Evolutionary conservation across 805 yeast species (phyloP).

Genomic region (Metschnikowia kunwiensis): DNA sequence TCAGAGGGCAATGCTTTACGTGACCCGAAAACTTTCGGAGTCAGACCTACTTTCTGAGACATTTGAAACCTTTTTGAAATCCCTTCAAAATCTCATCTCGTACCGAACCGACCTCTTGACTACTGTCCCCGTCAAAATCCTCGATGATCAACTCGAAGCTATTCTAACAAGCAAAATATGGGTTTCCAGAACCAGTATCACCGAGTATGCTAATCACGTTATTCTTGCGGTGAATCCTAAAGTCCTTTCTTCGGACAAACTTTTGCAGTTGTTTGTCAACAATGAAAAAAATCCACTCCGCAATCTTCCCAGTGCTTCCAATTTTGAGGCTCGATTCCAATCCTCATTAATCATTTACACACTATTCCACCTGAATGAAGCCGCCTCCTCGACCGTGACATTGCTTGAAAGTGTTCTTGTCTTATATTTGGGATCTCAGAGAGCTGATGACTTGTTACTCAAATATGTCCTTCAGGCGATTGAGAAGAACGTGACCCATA

Average conservation of each 20-base stretch:
- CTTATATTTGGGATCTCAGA: slow-evolving; percentile 59
- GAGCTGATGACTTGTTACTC: slow-evolving; percentile 60
- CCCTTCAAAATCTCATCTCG: slow-evolving; percentile 19
- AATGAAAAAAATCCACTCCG: slow-evolving; percentile 42
- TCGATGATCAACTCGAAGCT: slow-evolving; percentile 67
- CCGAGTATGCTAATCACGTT: slow-evolving; percentile 45
- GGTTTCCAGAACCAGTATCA: slow-evolving; percentile 38
- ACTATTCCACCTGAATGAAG: slow-evolving; percentile 48
- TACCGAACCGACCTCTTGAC: slow-evolving; percentile 24
- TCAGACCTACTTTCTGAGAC: slow-evolving; percentile 24
- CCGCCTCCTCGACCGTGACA: slow-evolving; percentile 43
- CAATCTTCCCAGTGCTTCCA: slow-evolving; percentile 20
- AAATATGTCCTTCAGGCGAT: slow-evolving; percentile 52
- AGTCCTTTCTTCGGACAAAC: slow-evolving; percentile 44
- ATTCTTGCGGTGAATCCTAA: slow-evolving; percentile 34
- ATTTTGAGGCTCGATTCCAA: slow-evolving; percentile 32
- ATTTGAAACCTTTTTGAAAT: slow-evolving; percentile 30
- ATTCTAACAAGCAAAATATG: slow-evolving; percentile 46
- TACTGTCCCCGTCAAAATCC: slow-evolving; percentile 41
- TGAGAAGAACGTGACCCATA: slow-evolving; percentile 49
- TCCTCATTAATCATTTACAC: slow-evolving; percentile 46
- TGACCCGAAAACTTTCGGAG: slow-evolving; percentile 66
- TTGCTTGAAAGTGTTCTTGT: slow-evolving; percentile 49
- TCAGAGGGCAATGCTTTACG: slow-evolving; percentile 53
- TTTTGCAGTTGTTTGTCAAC: slow-evolving; percentile 62